A percentile compares a stretch with the other conserved stretches of the same genome.
Conservation (phyloP, 148 eudicot species). For the Vaccinium vitisidaea region DNA sequence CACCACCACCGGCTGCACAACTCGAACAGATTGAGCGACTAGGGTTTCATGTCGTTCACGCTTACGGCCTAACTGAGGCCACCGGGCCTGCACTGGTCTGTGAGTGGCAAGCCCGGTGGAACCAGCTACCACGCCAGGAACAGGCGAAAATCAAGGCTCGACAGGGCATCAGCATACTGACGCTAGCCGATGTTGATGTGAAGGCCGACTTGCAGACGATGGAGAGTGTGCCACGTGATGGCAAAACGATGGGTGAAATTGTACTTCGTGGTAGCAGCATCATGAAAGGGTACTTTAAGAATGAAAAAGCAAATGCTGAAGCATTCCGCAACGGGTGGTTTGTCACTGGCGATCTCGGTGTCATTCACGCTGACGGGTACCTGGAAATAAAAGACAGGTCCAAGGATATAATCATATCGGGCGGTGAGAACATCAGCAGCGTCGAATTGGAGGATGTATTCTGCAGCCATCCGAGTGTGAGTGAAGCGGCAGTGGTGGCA, state of each 20-base stretch:
- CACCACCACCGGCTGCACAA: conserved; percentile 70
- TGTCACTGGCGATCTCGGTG: conserved; percentile 81
- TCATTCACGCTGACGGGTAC: conserved; percentile 69
- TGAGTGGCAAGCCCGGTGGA: conserved; percentile 78
- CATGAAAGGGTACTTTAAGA: conserved; percentile 79
- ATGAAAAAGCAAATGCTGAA: conserved; percentile 40
- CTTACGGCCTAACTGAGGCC: conserved; percentile 84
- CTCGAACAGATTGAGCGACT: conserved; percentile 47
- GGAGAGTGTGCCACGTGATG: conserved; percentile 58
- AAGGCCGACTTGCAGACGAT: conserved; percentile 36
- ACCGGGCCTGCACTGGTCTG: conserved; percentile 75
- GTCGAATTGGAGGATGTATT: conserved; percentile 63
- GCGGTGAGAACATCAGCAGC: conserved; percentile 88
- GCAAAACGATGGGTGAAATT: conserved; percentile 63
- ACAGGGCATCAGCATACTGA: conserved; percentile 63
- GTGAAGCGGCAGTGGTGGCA: too few relatives aligned
- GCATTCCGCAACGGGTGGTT: conserved; percentile 73
- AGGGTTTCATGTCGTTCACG: conserved; percentile 77
- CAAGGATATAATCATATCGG: too few relatives aligned
- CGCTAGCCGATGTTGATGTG: conserved; percentile 63
- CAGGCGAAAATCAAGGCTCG: conserved; percentile 60
- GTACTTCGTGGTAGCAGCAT: conserved; percentile 76
- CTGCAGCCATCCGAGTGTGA: conserved; percentile 43
- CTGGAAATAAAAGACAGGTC: conserved; percentile 35
- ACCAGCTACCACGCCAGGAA: conserved; percentile 32